Evolutionary conservation across 352 stramenopile species (phyloP), one percentile per base, ranked within the genome.

Genomic region (Globisporangium takayamanum): DNA sequence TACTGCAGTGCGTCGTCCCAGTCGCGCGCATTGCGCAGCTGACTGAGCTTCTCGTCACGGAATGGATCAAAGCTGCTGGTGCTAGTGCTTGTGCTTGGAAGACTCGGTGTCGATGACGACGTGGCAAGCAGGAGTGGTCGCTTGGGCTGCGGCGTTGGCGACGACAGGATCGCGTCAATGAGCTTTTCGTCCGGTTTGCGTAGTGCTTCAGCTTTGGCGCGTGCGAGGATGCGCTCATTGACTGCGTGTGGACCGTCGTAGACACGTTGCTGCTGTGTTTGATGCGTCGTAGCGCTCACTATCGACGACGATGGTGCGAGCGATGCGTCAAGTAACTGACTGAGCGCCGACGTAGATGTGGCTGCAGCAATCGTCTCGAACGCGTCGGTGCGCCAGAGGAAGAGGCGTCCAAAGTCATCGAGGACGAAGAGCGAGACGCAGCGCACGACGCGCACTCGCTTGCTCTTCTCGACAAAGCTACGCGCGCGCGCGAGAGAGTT

Each of bases 131-230:
- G 25, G 37, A 69, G 51, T 8, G 64, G 67, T 8, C 72, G 69
- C 18, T 63, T 61, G 16, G 66, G 61, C 7, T 69, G 62, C 20
- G 73, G 72, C 15, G 73, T 82, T 14, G 78, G 74, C 18, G 79
- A 73, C 25, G 77, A 63, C 58, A 93, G 60, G 50, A 93, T 93
- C n/a, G 80, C 77, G 14, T 91, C 72, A 36, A 93, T 73, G 12
- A 87, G 51, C 3, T 72, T 64, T n/a, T 89, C 79, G 28, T 93
- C 78, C 0, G 80, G 79, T 16, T 68, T 67, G 20, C 68, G 74
- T 15, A 64, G 59, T 0, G 67, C 74, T 48, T 90, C 78, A 15
- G 72, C 70, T 56, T 78, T 78, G 2, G 83, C 80, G 16, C 83
- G 66, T 41, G 71, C 68, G 2, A 93, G 59, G 4, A 93, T 60